A percentile compares a stretch with the other conserved stretches of the same genome.
phyloP scores from a whole-genome alignment of 305 asterid genomes.

The Plantago coronopus region DNA sequence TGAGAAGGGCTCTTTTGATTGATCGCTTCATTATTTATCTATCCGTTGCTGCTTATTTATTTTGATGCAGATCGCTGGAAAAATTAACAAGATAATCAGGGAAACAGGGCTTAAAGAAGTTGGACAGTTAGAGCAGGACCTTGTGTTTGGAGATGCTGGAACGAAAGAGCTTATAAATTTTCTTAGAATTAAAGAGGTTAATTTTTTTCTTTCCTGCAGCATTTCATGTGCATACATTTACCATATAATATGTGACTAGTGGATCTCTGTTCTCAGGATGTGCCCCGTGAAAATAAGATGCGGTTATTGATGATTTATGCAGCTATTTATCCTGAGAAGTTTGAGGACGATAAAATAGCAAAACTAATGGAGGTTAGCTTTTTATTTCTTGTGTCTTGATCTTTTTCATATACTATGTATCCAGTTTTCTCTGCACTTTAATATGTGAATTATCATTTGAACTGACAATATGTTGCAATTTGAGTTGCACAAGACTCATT shows the following conservation, averaged over 20 bases:
- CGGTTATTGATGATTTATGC: slow-evolving; percentile 97
- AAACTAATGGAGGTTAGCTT: slow-evolving; percentile 84
- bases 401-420: not conserved
- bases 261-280: slow-evolving; percentile 55
- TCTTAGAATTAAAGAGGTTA: slow-evolving; percentile 71
- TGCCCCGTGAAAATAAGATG: slow-evolving; percentile 78
- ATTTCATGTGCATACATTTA: slow-evolving; percentile 17
- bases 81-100: slow-evolving; percentile 69
- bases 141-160: slow-evolving; percentile 98
- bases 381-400: not conserved
- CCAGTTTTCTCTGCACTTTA: not conserved
- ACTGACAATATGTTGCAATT: not conserved
- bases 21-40: not conserved
- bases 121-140: slow-evolving; percentile 95
- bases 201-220: slow-evolving; percentile 8
- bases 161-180: slow-evolving; percentile 86
- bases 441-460: not conserved
- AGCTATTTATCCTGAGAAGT: slow-evolving; percentile 86
- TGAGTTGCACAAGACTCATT: not conserved
- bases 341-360: slow-evolving; percentile 76
- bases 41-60: slow-evolving; percentile 14
- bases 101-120: slow-evolving; percentile 85
- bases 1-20: slow-evolving; percentile 1
- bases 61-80: slow-evolving; percentile 76
- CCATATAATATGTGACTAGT: slow-evolving; percentile 15